These are phyloP conservation scores for Aspergillus funiculosus DNA, from an alignment of 495 filamentous ascomycete species.

Conservation along the genomic window DNA sequence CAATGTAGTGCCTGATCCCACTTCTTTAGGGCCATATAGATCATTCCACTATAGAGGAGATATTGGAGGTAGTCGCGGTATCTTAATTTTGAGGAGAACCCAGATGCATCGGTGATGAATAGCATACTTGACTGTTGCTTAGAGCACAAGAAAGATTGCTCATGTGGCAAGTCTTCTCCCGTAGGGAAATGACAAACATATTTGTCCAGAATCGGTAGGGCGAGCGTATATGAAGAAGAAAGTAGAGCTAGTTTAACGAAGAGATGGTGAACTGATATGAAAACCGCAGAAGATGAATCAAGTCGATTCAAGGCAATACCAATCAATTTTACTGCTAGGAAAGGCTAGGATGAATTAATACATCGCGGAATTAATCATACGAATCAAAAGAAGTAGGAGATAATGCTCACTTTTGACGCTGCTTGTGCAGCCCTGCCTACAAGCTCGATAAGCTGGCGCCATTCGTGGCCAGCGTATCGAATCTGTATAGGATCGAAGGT, in stretches of 20 bases:
- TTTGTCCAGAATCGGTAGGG: slow-evolving; percentile 63
- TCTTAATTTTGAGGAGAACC: slow-evolving; percentile 53
- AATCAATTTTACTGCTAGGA: slow-evolving; percentile 54
- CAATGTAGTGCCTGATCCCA: slow-evolving; percentile 69
- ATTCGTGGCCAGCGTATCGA: slow-evolving; percentile 52
- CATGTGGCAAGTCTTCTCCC: slow-evolving; percentile 23
- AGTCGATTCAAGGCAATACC: slow-evolving; percentile 63
- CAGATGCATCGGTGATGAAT: slow-evolving; percentile 53
- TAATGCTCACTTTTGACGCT: slow-evolving; percentile 36
- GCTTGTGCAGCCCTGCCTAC: slow-evolving; percentile 37
- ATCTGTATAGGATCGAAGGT: slow-evolving; percentile 54
- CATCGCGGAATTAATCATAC: too few species aligned
- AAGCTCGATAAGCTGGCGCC: slow-evolving; percentile 47
- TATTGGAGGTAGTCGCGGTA: slow-evolving; percentile 64
- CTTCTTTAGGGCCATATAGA: slow-evolving; percentile 65
- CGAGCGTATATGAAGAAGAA: slow-evolving; percentile 46
- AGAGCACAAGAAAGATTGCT: slow-evolving; percentile 25
- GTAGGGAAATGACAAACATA: slow-evolving; percentile 61
- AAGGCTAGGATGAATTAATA: too few species aligned
- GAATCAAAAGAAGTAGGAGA: too few species aligned
- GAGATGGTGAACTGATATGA: slow-evolving; percentile 61
- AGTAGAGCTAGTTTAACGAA: slow-evolving; percentile 57
- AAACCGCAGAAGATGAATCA: slow-evolving; percentile 62
- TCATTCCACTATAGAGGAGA: slow-evolving; percentile 69
- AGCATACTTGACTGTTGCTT: slow-evolving; percentile 28